Conservation (phyloP, 306 rosid species). For the Elaeagnus macrophylla region DNA sequence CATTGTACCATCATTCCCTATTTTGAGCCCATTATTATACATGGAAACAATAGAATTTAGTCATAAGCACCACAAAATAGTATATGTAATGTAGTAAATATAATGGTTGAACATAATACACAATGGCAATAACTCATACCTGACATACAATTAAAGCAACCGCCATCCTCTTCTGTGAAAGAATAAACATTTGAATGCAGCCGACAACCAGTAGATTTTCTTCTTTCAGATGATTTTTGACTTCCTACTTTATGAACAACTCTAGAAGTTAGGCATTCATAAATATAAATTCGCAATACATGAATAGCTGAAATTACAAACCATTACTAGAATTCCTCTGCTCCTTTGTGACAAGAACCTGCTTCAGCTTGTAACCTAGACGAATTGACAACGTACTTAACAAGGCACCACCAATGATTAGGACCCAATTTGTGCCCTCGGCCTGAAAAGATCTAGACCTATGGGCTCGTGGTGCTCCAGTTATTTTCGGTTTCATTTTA, state of each 20-base stretch:
- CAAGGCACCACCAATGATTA: conserved; percentile 27
- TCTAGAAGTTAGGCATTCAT: conserved; percentile 11
- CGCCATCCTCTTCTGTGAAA: conserved; percentile 42
- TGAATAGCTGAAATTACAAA: neutral
- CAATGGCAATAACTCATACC: conserved; percentile 33
- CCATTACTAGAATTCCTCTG: conserved; percentile 34
- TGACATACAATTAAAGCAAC: conserved; percentile 51
- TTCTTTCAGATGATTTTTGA: conserved; percentile 38
- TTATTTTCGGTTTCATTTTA: conserved; percentile 54
- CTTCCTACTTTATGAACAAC: conserved; percentile 33
- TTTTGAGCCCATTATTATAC: conserved; percentile 19
- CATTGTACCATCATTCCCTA: conserved; percentile 47
- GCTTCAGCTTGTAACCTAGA: conserved; percentile 72
- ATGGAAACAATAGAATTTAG: neutral
- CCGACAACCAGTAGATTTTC: conserved; percentile 42
- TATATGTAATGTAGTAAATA: neutral
- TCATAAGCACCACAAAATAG: neutral
- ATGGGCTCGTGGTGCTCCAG: conserved; percentile 43
- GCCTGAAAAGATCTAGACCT: conserved; percentile 32
- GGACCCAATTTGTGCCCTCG: conserved; percentile 65
- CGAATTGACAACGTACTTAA: conserved; percentile 17
- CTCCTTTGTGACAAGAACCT: conserved; percentile 51
- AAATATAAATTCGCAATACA: too few relatives aligned
- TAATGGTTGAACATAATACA: neutral
- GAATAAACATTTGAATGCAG: conserved; percentile 49